phyloP scores from a whole-genome alignment of 257 asterid genomes.

The Salvia splendens region DNA sequence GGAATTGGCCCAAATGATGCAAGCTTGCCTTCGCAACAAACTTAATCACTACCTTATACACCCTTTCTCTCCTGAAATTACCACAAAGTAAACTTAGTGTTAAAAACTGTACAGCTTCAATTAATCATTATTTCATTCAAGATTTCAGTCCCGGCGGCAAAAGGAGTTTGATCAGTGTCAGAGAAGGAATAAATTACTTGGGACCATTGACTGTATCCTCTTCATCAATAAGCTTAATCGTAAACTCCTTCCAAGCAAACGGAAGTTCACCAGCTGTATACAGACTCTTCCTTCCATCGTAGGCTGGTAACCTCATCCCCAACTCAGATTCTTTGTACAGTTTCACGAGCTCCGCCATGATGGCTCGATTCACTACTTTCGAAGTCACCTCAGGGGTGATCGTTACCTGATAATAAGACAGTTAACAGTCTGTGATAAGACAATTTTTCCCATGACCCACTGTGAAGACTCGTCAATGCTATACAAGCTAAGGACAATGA shows the following conservation, averaged over 20 bases:
- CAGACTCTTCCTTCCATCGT: slow-evolving; percentile 90
- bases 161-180: slow-evolving; percentile 15
- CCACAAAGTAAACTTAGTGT: not conserved
- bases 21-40: slow-evolving; percentile 84
- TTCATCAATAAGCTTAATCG: slow-evolving; percentile 72
- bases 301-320: slow-evolving; percentile 93
- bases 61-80: slow-evolving; percentile 74
- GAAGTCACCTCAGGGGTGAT: slow-evolving; percentile 93
- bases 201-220: slow-evolving; percentile 81
- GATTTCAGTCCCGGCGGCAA: not conserved
- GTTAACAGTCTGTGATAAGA: not conserved
- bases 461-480: slow-evolving; percentile 47
- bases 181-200: slow-evolving; percentile 49
- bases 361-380: slow-evolving; percentile 74
- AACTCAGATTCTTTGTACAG: slow-evolving; percentile 80
- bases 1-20: slow-evolving; percentile 89
- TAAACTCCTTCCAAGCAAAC: slow-evolving; percentile 85
- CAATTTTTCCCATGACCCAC: slow-evolving; percentile 38
- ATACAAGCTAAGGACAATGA: slow-evolving; percentile 39
- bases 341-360: slow-evolving; percentile 84
- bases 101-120: not conserved
- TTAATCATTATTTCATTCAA: no score
- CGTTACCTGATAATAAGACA: slow-evolving; percentile 59
- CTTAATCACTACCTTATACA: slow-evolving; percentile 78
- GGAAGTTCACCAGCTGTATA: slow-evolving; percentile 99